Percentiles rank a stretch among this genome's conserved stretches.
Conservation (phyloP, 495 filamentous ascomycete genomes). For the Penicillium goetzii region DNA sequence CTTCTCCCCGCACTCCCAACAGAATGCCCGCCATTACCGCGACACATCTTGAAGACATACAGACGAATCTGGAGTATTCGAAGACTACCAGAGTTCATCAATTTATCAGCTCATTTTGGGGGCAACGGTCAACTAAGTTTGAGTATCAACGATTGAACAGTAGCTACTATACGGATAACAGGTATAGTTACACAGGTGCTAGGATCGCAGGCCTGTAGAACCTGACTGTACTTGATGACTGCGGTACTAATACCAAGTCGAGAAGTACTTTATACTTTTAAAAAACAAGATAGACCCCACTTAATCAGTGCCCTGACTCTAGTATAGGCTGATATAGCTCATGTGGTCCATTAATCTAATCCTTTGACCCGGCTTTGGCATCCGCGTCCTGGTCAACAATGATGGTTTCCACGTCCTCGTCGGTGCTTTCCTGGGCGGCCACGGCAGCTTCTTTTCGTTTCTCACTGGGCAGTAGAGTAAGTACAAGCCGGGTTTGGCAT, state of each 20-base stretch:
- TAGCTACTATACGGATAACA: no score
- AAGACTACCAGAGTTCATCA: no score
- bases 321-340: not conserved
- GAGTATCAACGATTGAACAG: no score
- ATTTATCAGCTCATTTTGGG: no score
- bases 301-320: no score
- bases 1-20: conserved; percentile 13
- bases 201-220: not conserved
- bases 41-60: no score
- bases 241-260: not conserved
- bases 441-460: conserved; percentile 10
- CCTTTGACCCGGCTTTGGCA: not conserved
- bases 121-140: no score
- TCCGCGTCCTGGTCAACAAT: conserved; percentile 7
- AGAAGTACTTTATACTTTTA: not conserved
- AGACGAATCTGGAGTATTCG: no score
- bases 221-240: not conserved
- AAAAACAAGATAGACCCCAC: not conserved
- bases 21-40: conserved; percentile 5
- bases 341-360: not conserved
- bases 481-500: not conserved
- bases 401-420: conserved; percentile 21
- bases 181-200: not conserved
- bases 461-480: conserved; percentile 10
- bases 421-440: conserved; percentile 17